Evolutionary conservation across 1,139 yeast genomes (phyloP).

Genomic region (Hansenula sp.): DNA sequence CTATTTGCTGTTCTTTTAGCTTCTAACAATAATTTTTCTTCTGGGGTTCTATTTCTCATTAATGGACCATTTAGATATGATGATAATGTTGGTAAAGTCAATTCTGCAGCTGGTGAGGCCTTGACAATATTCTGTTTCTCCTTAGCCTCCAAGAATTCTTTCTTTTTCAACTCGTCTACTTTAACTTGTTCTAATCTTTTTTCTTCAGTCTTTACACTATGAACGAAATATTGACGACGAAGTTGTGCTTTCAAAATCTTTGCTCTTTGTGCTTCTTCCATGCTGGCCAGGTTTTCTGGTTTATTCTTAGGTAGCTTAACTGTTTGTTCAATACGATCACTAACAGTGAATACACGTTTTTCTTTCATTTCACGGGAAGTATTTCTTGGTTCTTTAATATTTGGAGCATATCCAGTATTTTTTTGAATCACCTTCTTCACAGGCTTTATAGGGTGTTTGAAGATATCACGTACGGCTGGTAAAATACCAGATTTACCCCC

Average conservation of each 20-base stretch:
- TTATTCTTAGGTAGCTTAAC: slow-evolving; percentile 35
- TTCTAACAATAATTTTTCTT: slow-evolving; percentile 48
- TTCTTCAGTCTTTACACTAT: slow-evolving; percentile 64
- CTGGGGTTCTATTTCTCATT: slow-evolving; percentile 67
- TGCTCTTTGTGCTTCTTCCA: slow-evolving; percentile 50
- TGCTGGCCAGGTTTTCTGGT: slow-evolving; percentile 28
- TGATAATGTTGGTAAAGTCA: slow-evolving; percentile 81
- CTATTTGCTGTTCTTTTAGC: slow-evolving; percentile 55
- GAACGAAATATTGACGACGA: slow-evolving; percentile 68
- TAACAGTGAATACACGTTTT: slow-evolving; percentile 54
- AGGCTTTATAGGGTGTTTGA: slow-evolving; percentile 65
- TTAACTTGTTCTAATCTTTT: slow-evolving; percentile 38
- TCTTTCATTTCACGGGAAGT: slow-evolving; percentile 53
- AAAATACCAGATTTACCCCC: slow-evolving; percentile 74
- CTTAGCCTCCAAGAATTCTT: slow-evolving; percentile 29
- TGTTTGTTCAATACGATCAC: slow-evolving; percentile 49
- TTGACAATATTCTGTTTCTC: slow-evolving; percentile 26
- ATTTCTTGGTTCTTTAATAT: slow-evolving; percentile 67
- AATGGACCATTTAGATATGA: slow-evolving; percentile 63
- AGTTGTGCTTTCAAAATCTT: slow-evolving; percentile 57
- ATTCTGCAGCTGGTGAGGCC: slow-evolving; percentile 48
- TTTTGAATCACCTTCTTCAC: slow-evolving; percentile 43
- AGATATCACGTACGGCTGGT: slow-evolving; percentile 71
- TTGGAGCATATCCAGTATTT: slow-evolving; percentile 70
- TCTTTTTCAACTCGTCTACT: slow-evolving; percentile 27